Base-by-base conservation (phyloP, 148 eudicot species). In the Nepenthes gracilis region DNA sequence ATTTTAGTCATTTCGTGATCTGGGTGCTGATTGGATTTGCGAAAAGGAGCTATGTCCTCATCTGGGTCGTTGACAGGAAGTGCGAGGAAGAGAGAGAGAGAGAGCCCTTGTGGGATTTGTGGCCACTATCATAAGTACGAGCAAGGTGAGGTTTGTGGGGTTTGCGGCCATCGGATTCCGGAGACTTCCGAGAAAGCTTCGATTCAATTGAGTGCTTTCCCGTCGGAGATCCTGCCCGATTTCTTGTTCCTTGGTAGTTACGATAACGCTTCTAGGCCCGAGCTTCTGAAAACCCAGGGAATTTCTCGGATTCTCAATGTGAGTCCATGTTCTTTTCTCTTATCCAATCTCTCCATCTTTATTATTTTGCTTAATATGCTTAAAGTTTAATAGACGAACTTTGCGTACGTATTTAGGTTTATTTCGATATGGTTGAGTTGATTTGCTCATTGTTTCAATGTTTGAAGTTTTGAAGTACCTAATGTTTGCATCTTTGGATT, bases 111-210 rank as follows among this genome's bases (percentile, higher is more conserved):
- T 61, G 80, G 79, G 40, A 57, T 91, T 45, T 87, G 97, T 49
- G 93, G 93, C 64, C 97, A 91, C 74, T 91, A 87, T 69, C 97
- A 91, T 67, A 91, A 83, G 73, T 90, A 82, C 71, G 97, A 86
- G 55, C 95, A 85, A 59, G 97, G 97, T 8, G 94, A 89, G 63
- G 86, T 87, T 3, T 87, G 97, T 66, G 87, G 87, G 43, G 58
- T 87, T 59, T 91, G 97, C 73, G 97, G 97, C n/a, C 97, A 91
- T 55, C 78, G 85, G 1, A 63, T 85, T 79, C 76, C 85, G 23
- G 80, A 48, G 9, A 77, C 50, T 6, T 34, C 77, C 12, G 88
- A 85, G 2, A 68, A 40, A 36, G 33, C 63, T 49, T 36, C 82
- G 0, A 5, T 83, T 13, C 85, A 72, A 64, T 55, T 77, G 9